Base-by-base conservation (phyloP, 1,139 yeast genomes). In the Pichia sp. region DNA sequence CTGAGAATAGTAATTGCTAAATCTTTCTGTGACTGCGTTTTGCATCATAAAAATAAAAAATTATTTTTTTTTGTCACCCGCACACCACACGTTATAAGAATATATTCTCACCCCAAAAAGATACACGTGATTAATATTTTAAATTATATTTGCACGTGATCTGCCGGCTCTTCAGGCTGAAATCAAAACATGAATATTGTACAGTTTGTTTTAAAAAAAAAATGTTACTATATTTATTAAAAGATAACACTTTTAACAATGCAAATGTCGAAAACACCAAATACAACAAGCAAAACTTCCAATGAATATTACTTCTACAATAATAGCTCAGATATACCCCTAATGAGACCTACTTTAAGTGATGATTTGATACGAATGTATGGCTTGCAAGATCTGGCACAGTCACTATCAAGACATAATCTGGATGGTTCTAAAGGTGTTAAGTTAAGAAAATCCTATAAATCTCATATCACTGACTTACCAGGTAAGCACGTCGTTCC, bases 361-460 rank as follows among this genome's bases (percentile, higher is more conserved):
- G 79, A 81, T 51, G 86, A 90, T 63, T 70, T 92, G 48, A 73
- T 89, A 34, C 68, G 77, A 34, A 66, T 84, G 25, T 92, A 87
- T 59, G 84, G 83, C 0, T 67, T 92, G 40, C 77, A 77, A 40
- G 76, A 74, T 3, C 70, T 90, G 24, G 87, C 96, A 1, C 71
- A 77, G 45, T 82, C 95, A 7, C 82, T 92, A 43, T 95, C 96
- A 1, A 75, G 98, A 59, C 76, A 84, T n/a, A 89, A 86, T 57
- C 82, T 88, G 2, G 94, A 84, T 57, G 96, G 96, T 0, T 77
- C 92, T 1, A 89, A 86, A 59, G 96, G 96, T 44, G 89, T 88
- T 38, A 92, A 92, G 68, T 74, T 92, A 48, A 76, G 98, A 59
- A 92, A 92, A 66, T 87, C 96, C 0, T 92, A 90, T 68, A 92